A percentile compares a stretch with the other conserved stretches of the same genome.
Conservation (phyloP, 805 yeast species). For the Suhomyces emberorum region DNA sequence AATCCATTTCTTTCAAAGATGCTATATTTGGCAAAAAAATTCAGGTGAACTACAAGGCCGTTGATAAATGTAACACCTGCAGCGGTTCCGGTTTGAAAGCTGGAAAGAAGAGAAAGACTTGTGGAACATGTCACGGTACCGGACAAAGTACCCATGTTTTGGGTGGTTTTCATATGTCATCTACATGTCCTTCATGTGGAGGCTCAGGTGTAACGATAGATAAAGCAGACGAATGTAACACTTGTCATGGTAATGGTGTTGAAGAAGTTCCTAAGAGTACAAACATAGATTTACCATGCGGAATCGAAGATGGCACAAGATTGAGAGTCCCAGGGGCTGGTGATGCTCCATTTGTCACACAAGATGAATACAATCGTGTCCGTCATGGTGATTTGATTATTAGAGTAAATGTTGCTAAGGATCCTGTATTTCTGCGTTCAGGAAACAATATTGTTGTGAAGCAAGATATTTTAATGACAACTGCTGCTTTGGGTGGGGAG, state of each 20-base stretch:
- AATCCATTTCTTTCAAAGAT: slow-evolving; percentile 76
- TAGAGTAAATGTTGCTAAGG: slow-evolving; percentile 73
- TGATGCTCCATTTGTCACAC: slow-evolving; percentile 75
- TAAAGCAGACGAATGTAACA: slow-evolving; percentile 62
- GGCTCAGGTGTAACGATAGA: slow-evolving; percentile 84
- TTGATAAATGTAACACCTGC: slow-evolving; percentile 78
- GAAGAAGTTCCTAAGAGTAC: slow-evolving; percentile 64
- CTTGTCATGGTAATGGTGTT: slow-evolving; percentile 92
- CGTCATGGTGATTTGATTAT: slow-evolving; percentile 86
- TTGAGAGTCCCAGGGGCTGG: slow-evolving; percentile 86
- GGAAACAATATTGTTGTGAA: slow-evolving; percentile 64
- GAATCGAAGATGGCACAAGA: slow-evolving; percentile 82
- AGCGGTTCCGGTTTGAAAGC: slow-evolving; percentile 80
- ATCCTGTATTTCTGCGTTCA: slow-evolving; percentile 63
- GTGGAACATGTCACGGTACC: slow-evolving; percentile 87
- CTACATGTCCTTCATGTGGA: slow-evolving; percentile 82
- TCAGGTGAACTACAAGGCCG: slow-evolving; percentile 64
- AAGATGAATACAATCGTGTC: slow-evolving; percentile 64
- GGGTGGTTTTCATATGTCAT: slow-evolving; percentile 96
- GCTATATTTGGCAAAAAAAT: slow-evolving; percentile 77
- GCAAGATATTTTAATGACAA: slow-evolving; percentile 81
- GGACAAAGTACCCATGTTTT: slow-evolving; percentile 84
- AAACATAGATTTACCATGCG: slow-evolving; percentile 82
- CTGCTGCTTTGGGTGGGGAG: slow-evolving; percentile 94
- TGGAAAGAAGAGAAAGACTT: slow-evolving; percentile 72